These are phyloP conservation scores for Hebeloma cylindrosporum DNA, from an alignment of 768 basidiomycete genomes.

Conservation along the genomic window DNA sequence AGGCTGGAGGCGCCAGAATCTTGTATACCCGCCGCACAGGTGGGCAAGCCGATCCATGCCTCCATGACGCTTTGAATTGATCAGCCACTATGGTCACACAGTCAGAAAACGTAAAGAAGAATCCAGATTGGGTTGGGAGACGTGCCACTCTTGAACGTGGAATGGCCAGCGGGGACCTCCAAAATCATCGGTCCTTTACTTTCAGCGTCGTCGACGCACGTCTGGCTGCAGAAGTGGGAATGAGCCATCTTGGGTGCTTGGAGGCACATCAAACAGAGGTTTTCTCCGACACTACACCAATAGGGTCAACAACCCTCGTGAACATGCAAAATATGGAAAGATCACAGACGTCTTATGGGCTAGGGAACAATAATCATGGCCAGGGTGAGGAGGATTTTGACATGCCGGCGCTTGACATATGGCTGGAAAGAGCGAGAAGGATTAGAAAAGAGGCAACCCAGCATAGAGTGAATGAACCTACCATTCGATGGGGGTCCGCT, in stretches of 20 bases:
- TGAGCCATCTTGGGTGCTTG: constrained; percentile 52
- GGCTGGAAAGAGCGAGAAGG: constrained; percentile 27
- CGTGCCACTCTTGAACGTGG: constrained; percentile 66
- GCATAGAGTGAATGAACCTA: constrained; percentile 11
- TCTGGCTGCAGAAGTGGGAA: constrained; percentile 61
- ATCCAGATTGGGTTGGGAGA: too few species aligned
- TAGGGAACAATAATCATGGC: constrained; percentile 52
- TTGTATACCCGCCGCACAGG: constrained; percentile 64
- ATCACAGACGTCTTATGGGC: constrained; percentile 50
- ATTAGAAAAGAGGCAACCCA: constrained; percentile 4
- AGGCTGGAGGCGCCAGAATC: constrained; percentile 49
- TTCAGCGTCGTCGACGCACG: constrained; percentile 55
- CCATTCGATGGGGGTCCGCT: constrained; percentile 19
- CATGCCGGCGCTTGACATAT: constrained; percentile 55
- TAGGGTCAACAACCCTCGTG: constrained; percentile 1
- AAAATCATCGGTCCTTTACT: constrained; percentile 55
- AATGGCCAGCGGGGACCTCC: constrained; percentile 58
- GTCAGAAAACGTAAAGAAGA: too few species aligned
- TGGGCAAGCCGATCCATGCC: constrained; percentile 58
- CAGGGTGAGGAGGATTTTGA: constrained; percentile 41
- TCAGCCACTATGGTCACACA: constrained; percentile 45
- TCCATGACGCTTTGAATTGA: constrained; percentile 71
- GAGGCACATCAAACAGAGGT: constrained; percentile 60
- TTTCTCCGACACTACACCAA: constrained; percentile 42
- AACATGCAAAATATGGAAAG: not conserved